phyloP scores from a whole-genome alignment of 106 monocot genomes.

The Vanilla planifolia region DNA sequence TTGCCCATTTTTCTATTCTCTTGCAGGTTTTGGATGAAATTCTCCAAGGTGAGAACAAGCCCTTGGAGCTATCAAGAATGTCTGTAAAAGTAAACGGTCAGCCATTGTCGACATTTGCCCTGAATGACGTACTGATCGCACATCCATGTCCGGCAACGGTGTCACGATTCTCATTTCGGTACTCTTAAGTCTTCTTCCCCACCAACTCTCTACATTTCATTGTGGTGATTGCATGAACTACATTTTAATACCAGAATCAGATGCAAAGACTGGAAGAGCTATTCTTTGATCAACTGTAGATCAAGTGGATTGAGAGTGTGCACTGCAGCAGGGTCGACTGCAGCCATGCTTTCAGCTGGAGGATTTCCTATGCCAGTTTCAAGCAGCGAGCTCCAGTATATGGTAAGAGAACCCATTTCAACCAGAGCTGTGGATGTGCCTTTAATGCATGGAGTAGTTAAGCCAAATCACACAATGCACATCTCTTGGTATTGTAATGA shows the following conservation, averaged over 20 bases:
- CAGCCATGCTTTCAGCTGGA: constrained; percentile 94
- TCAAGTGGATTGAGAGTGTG: constrained; percentile 85
- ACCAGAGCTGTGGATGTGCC: constrained; percentile 21
- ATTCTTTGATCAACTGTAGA: constrained; percentile 50
- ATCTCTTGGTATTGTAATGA: constrained; percentile 64
- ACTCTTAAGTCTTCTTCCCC: too few relatives aligned
- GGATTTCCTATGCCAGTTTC: constrained; percentile 69
- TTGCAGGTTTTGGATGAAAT: constrained; percentile 75
- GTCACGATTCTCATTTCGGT: constrained; percentile 97
- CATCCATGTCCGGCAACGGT: constrained; percentile 92
- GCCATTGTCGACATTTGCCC: constrained; percentile 38
- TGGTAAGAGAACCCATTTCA: constrained; percentile 85
- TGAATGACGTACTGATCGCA: constrained; percentile 78
- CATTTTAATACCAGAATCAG: constrained; percentile 31
- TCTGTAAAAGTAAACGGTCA: constrained; percentile 52
- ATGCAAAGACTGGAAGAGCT: constrained; percentile 7
- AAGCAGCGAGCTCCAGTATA: constrained; percentile 71
- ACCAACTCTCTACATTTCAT: too few relatives aligned
- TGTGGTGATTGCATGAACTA: background rate
- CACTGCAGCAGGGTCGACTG: constrained; percentile 90
- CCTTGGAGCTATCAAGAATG: constrained; percentile 73
- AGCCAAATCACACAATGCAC: constrained; percentile 34
- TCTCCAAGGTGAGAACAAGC: constrained; percentile 38
- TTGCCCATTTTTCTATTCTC: background rate
- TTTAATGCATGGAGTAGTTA: constrained; percentile 65